Conservation (phyloP, 1,284 basidiomycete species). For the Apiotrichum porosum region DNA sequence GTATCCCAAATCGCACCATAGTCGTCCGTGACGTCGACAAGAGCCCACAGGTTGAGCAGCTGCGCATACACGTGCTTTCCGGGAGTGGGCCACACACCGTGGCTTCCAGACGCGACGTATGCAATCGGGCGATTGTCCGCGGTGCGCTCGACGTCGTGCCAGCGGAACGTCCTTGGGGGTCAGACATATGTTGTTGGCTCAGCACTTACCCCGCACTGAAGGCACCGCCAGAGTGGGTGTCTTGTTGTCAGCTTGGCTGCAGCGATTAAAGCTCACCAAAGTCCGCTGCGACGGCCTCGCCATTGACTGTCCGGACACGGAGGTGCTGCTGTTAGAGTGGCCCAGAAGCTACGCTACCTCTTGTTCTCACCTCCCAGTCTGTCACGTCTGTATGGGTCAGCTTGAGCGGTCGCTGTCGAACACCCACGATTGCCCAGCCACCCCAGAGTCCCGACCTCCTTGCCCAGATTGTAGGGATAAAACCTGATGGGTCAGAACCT, state of each 20-base stretch:
- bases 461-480: constrained; percentile 48
- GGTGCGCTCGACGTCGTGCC: constrained; percentile 34
- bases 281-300: constrained; percentile 36
- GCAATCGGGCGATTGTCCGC: constrained; percentile 35
- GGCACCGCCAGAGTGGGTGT: constrained; percentile 33
- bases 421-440: constrained; percentile 43
- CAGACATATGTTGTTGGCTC: too few relatives aligned
- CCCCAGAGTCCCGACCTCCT: constrained; percentile 38
- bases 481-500: too few relatives aligned
- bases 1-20: constrained; percentile 44
- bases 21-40: constrained; percentile 43
- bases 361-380: too few relatives aligned
- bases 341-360: too few relatives aligned
- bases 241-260: too few relatives aligned
- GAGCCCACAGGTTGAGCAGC: constrained; percentile 28
- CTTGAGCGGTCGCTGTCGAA: neutral
- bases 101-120: constrained; percentile 40
- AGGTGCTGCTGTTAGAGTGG: too few relatives aligned
- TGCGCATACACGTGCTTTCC: constrained; percentile 42
- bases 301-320: constrained; percentile 39
- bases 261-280: constrained; percentile 27
- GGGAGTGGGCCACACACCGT: constrained; percentile 42
- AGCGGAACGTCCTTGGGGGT: constrained; percentile 39
- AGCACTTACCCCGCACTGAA: too few relatives aligned
- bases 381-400: constrained; percentile 34